Evolutionary conservation across 2,329 filamentous ascomycete genomes (phyloP), one percentile per base, ranked within the genome.

Genomic region (Exserohilum rostratum): DNA sequence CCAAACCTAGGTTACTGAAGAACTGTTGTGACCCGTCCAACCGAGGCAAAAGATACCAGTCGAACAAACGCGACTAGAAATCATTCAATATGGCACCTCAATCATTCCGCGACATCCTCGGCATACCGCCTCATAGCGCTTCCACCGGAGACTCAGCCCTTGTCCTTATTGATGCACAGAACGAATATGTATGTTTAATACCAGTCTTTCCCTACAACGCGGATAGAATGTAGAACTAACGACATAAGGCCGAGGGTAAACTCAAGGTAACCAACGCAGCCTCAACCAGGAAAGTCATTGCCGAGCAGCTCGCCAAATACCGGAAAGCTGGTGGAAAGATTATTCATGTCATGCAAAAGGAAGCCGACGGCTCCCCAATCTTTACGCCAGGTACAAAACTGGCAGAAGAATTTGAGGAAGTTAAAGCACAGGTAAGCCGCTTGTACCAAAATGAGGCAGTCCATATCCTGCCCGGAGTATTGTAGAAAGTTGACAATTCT

Each of bases 331-430:
- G 75, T 2, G 79, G 79, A 20, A 82, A 83, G 58, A 74, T 89
- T 45, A 82, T 89, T 0, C 87, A 90, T 65, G 77, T 90, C 6
- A 74, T 85, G 9, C 87, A 90, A 70, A 71, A 80, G 45, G 80
- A 81, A 0, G 85, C 86, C 2, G 78, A 81, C 0, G 86, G 84
- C 2, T 84, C 87, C 0, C 87, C 87, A 0, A 78, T 90, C 3
- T 90, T 90, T 72, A 90, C 87, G 0, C 83, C 85, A 0, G 78
- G 77, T 3, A 89, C 86, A 0, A 66, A 77, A 4, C 76, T 90
- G 5, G 86, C 83, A 0, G 76, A 84, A 33, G 84, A 86, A 56
- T 88, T 89, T 58, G 76, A 81, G 0, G 85, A 88, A 61, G 72
- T 90, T 35, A 79, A 75, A 25, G 82, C 87, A 0, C 64, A 69